phyloP scores from a whole-genome alignment of 2,329 filamentous ascomycete species.

The Aspergillus arachidicola region DNA sequence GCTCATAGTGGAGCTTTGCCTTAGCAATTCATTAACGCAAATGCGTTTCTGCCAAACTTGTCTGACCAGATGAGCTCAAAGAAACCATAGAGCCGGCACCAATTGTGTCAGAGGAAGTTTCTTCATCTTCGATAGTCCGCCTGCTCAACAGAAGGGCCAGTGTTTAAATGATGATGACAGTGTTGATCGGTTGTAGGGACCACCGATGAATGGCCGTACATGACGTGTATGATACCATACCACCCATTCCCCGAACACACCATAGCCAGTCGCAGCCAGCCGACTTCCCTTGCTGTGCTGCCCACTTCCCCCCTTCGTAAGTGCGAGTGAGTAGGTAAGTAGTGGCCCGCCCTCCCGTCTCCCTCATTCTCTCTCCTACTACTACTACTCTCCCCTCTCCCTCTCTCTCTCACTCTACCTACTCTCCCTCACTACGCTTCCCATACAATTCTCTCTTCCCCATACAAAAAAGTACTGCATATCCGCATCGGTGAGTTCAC shows the following conservation, averaged over 20 bases:
- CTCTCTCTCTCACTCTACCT: slow-evolving; percentile 32
- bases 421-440: slow-evolving; percentile 36
- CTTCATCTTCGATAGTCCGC: slow-evolving; percentile 7
- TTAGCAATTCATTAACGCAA: slow-evolving; percentile 1
- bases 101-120: slow-evolving; percentile 1
- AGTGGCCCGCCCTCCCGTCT: slow-evolving; percentile 28
- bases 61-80: not conserved
- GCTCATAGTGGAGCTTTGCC: not conserved
- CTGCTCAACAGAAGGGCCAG: slow-evolving; percentile 2
- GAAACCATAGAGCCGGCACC: not conserved
- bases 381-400: slow-evolving; percentile 36
- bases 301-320: slow-evolving; percentile 27
- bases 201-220: slow-evolving; percentile 17
- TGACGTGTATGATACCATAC: slow-evolving; percentile 28
- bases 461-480: slow-evolving; percentile 45
- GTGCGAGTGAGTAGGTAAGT: slow-evolving; percentile 18
- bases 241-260: slow-evolving; percentile 21
- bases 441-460: slow-evolving; percentile 39
- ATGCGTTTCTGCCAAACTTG: not conserved
- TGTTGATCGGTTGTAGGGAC: slow-evolving; percentile 11
- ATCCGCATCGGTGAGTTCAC: slow-evolving; percentile 40
- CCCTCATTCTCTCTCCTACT: slow-evolving; percentile 30
- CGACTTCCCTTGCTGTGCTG: slow-evolving; percentile 31
- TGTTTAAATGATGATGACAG: slow-evolving; percentile 2
- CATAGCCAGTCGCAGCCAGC: slow-evolving; percentile 31